Conservation (phyloP, 768 basidiomycete genomes). For the Tylopilus sp. region DNA sequence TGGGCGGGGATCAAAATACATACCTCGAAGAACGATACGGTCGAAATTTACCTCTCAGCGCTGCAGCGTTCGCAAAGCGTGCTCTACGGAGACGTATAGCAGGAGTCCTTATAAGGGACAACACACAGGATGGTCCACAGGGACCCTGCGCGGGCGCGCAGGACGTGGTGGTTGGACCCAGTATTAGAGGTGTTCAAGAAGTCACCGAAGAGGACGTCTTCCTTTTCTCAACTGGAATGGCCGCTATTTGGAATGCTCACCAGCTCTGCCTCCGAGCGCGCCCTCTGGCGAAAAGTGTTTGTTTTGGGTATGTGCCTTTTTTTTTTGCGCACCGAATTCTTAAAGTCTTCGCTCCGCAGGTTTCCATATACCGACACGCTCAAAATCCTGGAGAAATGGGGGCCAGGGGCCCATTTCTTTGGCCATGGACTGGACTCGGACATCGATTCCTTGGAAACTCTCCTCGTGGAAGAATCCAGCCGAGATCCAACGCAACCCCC, state of each 20-base stretch:
- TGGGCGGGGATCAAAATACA: conserved; percentile 58
- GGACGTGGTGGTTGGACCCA: conserved; percentile 53
- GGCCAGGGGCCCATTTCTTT: conserved; percentile 87
- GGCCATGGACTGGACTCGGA: conserved; percentile 77
- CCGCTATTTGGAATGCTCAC: conserved; percentile 92
- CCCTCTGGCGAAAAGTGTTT: conserved; percentile 76
- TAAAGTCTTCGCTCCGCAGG: conserved; percentile 36
- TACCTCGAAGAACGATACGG: conserved; percentile 97
- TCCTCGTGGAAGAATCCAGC: conserved; percentile 48
- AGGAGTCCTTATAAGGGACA: conserved; percentile 72
- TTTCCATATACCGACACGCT: conserved; percentile 96
- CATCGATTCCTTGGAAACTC: conserved; percentile 63
- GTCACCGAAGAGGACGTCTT: conserved; percentile 87
- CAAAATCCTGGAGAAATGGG: conserved; percentile 94
- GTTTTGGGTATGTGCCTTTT: conserved; percentile 77
- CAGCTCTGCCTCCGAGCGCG: conserved; percentile 53
- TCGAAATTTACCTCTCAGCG: conserved; percentile 74
- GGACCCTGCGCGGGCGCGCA: conserved; percentile 43
- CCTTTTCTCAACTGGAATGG: conserved; percentile 86
- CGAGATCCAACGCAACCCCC: conserved; percentile 48
- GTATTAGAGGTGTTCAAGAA: conserved; percentile 61
- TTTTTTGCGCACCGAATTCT: not conserved
- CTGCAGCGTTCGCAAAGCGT: conserved; percentile 77
- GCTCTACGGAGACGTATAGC: conserved; percentile 88
- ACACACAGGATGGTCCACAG: conserved; percentile 26